phyloP scores from a whole-genome alignment of 2,329 filamentous ascomycete species.

The Biscogniauxia mediterranea region DNA sequence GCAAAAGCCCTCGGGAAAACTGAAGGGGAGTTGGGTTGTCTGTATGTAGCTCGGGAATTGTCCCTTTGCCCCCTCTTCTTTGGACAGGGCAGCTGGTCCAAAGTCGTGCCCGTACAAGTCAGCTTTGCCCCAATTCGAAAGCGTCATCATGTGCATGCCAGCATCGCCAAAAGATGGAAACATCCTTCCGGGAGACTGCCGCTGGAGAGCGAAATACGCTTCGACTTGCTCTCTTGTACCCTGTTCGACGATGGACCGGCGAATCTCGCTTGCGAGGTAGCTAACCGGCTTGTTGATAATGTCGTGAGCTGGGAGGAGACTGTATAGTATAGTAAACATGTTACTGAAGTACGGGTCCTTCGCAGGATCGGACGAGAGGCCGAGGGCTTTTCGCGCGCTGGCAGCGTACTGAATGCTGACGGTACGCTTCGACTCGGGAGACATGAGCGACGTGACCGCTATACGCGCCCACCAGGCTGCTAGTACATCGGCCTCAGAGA shows the following conservation, averaged over 20 bases:
- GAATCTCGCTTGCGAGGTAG: constrained; percentile 24
- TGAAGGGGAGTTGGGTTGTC: not conserved
- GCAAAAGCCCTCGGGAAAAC: not conserved
- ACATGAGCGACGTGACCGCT: constrained; percentile 14
- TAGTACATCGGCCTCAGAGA: constrained; percentile 40
- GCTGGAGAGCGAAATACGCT: constrained; percentile 24
- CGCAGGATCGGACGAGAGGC: constrained; percentile 5
- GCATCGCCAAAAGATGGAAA: constrained; percentile 33
- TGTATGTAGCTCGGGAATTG: constrained; percentile 1
- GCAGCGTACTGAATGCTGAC: constrained; percentile 8
- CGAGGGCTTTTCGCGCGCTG: too few species aligned
- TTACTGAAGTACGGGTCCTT: constrained; percentile 31
- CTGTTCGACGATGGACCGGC: constrained; percentile 35
- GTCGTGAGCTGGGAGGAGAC: constrained; percentile 16
- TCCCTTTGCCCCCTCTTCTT: constrained; percentile 6
- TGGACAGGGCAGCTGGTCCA: constrained; percentile 26
- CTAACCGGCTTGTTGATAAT: constrained; percentile 32
- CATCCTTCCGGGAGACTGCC: constrained; percentile 17
- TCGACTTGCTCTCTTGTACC: constrained; percentile 34
- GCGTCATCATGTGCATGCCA: constrained; percentile 32
- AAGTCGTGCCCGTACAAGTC: constrained; percentile 39
- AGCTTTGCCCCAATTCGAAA: constrained; percentile 40
- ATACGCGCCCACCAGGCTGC: constrained; percentile 37
- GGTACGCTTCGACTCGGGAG: constrained; percentile 23
- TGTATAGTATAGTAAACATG: constrained; percentile 11